Evolutionary conservation across 148 eudicot genomes (phyloP), one percentile per base, ranked within the genome.

Genomic region (Vaccinium corymbosum): DNA sequence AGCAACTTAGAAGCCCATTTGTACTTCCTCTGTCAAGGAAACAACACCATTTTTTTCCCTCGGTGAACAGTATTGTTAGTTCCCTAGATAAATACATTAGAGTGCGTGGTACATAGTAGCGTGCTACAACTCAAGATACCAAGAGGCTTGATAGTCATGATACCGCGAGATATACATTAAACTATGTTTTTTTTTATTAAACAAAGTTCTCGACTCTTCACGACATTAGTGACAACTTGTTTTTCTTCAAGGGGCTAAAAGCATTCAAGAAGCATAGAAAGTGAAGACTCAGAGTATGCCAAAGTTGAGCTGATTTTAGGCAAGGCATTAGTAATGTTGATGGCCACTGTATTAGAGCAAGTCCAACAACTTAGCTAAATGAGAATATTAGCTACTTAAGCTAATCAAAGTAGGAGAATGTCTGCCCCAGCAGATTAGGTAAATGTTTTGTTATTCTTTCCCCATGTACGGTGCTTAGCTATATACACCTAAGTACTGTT

Each of bases 191-290:
- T 13, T 13, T 29, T 27, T 7, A 29, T 66, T 4, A 1, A 68
- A 27, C 19, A 14, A 12, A 68, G 73, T 13, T 68, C 73, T 14
- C 42, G 17, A 66, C 35, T 32, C 35, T 32, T 32, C 35, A 32
- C 35, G 1, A 32, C 35, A 1, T 32, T 32, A 32, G 35, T 32
- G 0, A 68, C 71, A 68, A 29, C 38, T 68, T 27, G 73, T 12
- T 68, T 68, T 29, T 29, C 35, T 29, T 89, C 75, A 90, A 81
- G 93, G 90, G 82, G 46, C 89, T 86, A 80, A 88, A 84, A 84
- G 73, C 83, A 83, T 13, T 91, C 89, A 17, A 91, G 85, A 22
- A 89, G 84, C 89, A 91, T 83, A 17, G 89, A 71, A 46, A 86
- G 27, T 16, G 86, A 29, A 61, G 88, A 81, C 53, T 89, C 93